These are phyloP conservation scores for Quercus phellos DNA, from an alignment of 331 rosid species.

Conservation along the genomic window DNA sequence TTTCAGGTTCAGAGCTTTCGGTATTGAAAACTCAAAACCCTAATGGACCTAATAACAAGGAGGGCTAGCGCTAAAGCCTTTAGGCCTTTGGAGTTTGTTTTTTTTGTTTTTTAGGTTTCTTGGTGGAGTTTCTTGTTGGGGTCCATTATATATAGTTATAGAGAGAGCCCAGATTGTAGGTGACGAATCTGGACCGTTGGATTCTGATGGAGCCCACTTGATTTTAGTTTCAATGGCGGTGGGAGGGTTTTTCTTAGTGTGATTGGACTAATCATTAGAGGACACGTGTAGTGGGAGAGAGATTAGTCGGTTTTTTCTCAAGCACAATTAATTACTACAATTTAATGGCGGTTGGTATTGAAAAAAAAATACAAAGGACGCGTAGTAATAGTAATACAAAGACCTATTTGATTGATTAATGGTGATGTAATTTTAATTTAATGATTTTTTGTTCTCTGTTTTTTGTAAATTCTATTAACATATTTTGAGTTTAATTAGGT, in stretches of 20 bases:
- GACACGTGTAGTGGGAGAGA: too few species aligned
- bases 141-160: constrained; percentile 1
- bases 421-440: too few species aligned
- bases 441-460: too few species aligned
- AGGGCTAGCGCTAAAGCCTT: constrained; percentile 17
- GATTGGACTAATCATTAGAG: too few species aligned
- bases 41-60: constrained; percentile 33
- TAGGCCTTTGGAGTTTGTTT: constrained; percentile 16
- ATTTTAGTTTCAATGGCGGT: neutral
- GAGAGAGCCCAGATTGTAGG: constrained; percentile 1
- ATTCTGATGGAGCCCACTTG: neutral
- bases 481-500: too few species aligned
- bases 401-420: too few species aligned
- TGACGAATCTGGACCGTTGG: constrained; percentile 7
- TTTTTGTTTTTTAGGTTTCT: neutral
- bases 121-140: neutral
- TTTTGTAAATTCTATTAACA: too few species aligned
- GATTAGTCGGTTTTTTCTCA: too few species aligned
- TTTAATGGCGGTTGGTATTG: too few species aligned
- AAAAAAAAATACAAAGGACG: too few species aligned
- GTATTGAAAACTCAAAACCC: constrained; percentile 35
- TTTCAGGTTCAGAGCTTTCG: neutral
- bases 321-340: too few species aligned
- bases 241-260: neutral
- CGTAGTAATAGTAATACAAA: too few species aligned